These are phyloP conservation scores for Bassia scoparia DNA, from an alignment of 148 eudicot species.

Conservation along the genomic window DNA sequence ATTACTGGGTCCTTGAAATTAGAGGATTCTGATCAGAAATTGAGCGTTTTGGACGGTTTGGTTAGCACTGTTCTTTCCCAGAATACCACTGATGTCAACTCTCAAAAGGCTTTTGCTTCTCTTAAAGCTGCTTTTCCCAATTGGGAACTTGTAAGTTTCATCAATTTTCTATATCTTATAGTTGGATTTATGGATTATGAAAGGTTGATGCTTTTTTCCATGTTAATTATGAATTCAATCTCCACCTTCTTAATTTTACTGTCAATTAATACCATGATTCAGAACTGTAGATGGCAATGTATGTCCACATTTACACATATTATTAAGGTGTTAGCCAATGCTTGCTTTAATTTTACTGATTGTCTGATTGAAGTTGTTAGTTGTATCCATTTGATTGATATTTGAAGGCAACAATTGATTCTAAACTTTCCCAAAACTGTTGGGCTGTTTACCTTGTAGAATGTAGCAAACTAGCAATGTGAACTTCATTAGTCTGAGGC, in stretches of 20 bases:
- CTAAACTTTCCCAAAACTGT: background rate
- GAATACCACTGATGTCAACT: slow-evolving; percentile 75
- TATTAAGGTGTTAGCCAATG: background rate
- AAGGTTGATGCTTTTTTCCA: background rate
- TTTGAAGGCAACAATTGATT: background rate
- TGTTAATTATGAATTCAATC: no score
- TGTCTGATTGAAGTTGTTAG: no score
- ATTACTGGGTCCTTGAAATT: slow-evolving; percentile 23
- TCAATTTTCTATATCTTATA: background rate
- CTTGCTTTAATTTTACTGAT: background rate
- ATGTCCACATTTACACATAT: background rate
- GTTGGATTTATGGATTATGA: background rate
- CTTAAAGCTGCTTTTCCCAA: slow-evolving; percentile 68
- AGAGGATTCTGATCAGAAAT: slow-evolving; percentile 29
- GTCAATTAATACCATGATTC: background rate
- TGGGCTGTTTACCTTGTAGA: background rate
- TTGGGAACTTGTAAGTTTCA: slow-evolving; percentile 57
- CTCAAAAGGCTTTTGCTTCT: slow-evolving; percentile 69
- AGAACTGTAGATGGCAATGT: background rate
- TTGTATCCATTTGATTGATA: background rate
- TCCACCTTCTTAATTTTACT: no score
- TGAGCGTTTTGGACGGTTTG: slow-evolving; percentile 75
- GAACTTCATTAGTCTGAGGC: background rate
- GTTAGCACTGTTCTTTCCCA: slow-evolving; percentile 64
- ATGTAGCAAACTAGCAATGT: no score